Conservation (phyloP, 768 basidiomycete species). For the Mrakia frigida region DNA sequence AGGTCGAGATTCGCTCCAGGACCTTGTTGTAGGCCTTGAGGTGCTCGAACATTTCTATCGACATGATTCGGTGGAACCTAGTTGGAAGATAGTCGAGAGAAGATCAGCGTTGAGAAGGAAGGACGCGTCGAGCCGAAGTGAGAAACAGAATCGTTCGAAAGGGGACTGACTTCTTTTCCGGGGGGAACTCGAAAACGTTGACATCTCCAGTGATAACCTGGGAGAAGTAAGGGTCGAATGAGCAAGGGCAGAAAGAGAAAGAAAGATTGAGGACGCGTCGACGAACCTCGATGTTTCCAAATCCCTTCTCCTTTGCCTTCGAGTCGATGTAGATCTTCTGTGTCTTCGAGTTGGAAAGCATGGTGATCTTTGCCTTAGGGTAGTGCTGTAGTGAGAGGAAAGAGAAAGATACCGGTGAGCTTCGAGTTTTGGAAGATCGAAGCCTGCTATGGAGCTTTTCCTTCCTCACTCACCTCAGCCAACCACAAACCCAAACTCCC, state of each 20-base stretch:
- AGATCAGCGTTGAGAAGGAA: no score
- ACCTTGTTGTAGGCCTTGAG: slow-evolving; percentile 68
- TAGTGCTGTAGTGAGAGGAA: slow-evolving; percentile 46
- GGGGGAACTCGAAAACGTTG: slow-evolving; percentile 57
- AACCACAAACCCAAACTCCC: slow-evolving; percentile 65
- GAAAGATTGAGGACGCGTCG: background rate
- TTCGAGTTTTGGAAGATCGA: background rate
- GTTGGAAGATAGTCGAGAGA: no score
- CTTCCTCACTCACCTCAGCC: slow-evolving; percentile 50
- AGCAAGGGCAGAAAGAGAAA: background rate
- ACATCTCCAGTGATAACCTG: slow-evolving; percentile 67
- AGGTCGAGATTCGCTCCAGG: slow-evolving; percentile 58
- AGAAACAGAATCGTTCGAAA: no score
- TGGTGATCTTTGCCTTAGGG: slow-evolving; percentile 58
- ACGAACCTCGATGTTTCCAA: slow-evolving; percentile 54
- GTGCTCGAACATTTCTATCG: slow-evolving; percentile 70
- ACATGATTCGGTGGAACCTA: slow-evolving; percentile 61
- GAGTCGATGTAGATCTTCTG: slow-evolving; percentile 63
- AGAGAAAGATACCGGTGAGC: background rate
- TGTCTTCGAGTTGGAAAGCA: slow-evolving; percentile 63
- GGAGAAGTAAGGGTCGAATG: background rate
- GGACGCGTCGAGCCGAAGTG: no score
- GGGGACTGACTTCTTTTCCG: slow-evolving; percentile 41
- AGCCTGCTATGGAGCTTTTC: background rate
- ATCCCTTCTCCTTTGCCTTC: slow-evolving; percentile 50